phyloP scores from a whole-genome alignment of 176 grass and related monocot species.

The Musa itinerans region DNA sequence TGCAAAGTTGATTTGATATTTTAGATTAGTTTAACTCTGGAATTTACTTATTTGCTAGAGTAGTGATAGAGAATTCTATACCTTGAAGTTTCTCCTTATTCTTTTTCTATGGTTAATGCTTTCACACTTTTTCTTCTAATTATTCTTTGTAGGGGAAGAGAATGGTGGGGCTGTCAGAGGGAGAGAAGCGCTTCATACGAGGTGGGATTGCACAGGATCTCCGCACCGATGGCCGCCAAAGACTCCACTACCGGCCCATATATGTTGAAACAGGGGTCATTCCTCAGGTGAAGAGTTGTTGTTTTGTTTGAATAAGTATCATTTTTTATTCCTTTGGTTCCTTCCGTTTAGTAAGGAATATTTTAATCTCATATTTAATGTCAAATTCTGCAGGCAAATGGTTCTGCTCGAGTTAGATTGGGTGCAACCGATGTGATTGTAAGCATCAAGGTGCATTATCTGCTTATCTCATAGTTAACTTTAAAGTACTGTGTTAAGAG shows the following conservation, averaged over 20 bases:
- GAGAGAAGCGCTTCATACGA: conserved; percentile 66
- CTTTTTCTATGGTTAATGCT: not conserved
- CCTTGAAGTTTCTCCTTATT: not conserved
- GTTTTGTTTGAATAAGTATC: not conserved
- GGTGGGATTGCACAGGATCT: conserved; percentile 61
- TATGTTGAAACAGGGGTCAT: conserved; percentile 71
- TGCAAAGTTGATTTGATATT: too few relatives aligned
- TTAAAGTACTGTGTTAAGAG: not conserved
- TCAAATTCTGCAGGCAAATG: conserved; percentile 42
- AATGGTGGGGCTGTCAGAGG: conserved; percentile 73
- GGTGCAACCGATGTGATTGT: conserved; percentile 73
- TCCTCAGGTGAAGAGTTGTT: conserved; percentile 38
- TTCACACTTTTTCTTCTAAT: not conserved
- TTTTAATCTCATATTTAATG: not conserved
- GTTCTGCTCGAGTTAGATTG: conserved; percentile 62
- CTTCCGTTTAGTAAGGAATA: not conserved
- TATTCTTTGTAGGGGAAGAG: conserved; percentile 1
- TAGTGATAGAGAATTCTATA: too few relatives aligned
- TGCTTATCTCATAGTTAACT: not conserved
- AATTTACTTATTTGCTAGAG: too few relatives aligned
- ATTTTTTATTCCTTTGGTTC: not conserved
- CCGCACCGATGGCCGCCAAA: conserved; percentile 55
- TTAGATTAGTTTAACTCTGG: too few relatives aligned
- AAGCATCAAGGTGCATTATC: conserved; percentile 62
- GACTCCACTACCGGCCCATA: conserved; percentile 58